These are phyloP conservation scores for Groenewaldozyma salmanticensis DNA, from an alignment of 805 yeast genomes.

Conservation along the genomic window DNA sequence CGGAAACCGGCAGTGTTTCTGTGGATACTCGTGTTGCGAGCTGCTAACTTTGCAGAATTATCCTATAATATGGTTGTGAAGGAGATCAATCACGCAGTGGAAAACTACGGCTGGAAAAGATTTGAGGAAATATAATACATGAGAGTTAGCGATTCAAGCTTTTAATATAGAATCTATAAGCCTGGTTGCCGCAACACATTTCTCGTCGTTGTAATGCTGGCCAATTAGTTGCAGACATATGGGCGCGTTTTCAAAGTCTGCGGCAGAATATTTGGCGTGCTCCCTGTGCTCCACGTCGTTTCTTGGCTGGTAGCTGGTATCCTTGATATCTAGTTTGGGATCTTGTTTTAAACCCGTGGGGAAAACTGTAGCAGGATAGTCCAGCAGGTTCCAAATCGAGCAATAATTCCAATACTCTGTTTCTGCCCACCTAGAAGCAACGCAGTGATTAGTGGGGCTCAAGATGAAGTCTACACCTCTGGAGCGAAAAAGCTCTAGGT, in stretches of 20 bases:
- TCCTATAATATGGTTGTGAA: too few species aligned
- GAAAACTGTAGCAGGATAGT: background rate
- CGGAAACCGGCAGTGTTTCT: too few species aligned
- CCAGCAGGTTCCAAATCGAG: background rate
- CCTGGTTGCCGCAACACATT: background rate
- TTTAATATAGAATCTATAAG: background rate
- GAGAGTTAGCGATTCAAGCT: too few species aligned
- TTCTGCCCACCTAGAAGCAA: background rate
- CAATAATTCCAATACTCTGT: background rate
- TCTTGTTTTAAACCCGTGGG: constrained; percentile 17
- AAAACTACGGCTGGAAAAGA: too few species aligned
- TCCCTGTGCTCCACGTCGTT: background rate
- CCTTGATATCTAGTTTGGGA: constrained; percentile 26
- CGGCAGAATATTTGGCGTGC: constrained; percentile 12
- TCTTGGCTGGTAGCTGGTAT: background rate
- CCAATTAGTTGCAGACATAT: background rate
- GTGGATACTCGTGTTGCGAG: too few species aligned
- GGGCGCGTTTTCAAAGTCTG: background rate
- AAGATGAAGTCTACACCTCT: background rate
- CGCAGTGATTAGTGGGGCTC: background rate
- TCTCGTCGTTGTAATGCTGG: constrained; percentile 48
- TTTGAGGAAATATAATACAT: too few species aligned
- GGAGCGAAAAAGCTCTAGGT: background rate
- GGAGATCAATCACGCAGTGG: too few species aligned
- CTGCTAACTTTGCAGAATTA: too few species aligned